These are phyloP conservation scores for Trichoderma gamsii DNA, from an alignment of 495 filamentous ascomycete genomes.

Conservation along the genomic window DNA sequence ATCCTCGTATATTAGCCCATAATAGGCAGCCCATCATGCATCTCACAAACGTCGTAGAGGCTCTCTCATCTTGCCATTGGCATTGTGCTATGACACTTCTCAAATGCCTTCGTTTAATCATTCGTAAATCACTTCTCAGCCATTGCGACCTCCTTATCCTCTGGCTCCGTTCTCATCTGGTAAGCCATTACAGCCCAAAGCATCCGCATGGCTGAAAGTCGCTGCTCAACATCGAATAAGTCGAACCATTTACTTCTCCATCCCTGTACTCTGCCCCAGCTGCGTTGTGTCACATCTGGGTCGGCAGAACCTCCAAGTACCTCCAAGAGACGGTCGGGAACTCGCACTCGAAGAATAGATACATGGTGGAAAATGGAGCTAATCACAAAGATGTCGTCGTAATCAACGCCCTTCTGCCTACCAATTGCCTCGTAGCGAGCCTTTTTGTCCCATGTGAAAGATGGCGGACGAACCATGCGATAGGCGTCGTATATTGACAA, in stretches of 20 bases:
- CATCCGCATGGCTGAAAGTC: slow-evolving; percentile 62
- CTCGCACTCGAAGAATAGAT: slow-evolving; percentile 63
- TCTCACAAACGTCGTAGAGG: too few species aligned
- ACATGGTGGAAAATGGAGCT: slow-evolving; percentile 80
- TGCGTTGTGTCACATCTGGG: slow-evolving; percentile 19
- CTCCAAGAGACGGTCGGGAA: slow-evolving; percentile 61
- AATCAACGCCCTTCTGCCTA: slow-evolving; percentile 37
- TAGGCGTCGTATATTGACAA: slow-evolving; percentile 50
- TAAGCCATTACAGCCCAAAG: slow-evolving; percentile 74
- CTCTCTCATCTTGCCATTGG: too few species aligned
- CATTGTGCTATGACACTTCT: too few species aligned
- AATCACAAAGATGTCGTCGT: slow-evolving; percentile 72
- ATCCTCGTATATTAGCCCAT: too few species aligned
- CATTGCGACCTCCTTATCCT: slow-evolving; percentile 19
- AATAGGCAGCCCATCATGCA: too few species aligned
- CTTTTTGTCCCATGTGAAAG: slow-evolving; percentile 70
- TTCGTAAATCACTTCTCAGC: neutral
- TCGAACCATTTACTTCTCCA: slow-evolving; percentile 75
- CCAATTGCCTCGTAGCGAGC: slow-evolving; percentile 69
- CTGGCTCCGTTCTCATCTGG: slow-evolving; percentile 50
- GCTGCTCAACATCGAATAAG: slow-evolving; percentile 59
- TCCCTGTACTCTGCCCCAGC: slow-evolving; percentile 54
- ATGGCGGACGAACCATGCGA: slow-evolving; percentile 55
- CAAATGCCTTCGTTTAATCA: too few species aligned
- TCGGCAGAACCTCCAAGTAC: slow-evolving; percentile 36